A percentile compares a stretch with the other conserved stretches of the same genome.
These are phyloP conservation scores for Phytophthora tentaculata DNA, from an alignment of 352 stramenopile genomes.

Conservation along the genomic window DNA sequence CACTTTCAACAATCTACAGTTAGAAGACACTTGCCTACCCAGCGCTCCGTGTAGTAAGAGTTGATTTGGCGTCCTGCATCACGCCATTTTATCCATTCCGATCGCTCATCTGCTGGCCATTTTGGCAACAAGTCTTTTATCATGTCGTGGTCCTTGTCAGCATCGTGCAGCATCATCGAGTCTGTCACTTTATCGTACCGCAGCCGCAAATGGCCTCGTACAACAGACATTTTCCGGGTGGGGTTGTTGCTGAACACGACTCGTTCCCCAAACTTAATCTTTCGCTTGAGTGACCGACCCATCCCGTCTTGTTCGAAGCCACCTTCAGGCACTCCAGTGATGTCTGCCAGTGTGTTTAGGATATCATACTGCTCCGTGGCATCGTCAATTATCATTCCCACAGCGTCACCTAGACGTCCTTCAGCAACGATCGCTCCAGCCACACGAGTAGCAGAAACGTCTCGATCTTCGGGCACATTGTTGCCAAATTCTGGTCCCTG, in stretches of 20 bases:
- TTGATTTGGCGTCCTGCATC: conserved; percentile 47
- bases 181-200: conserved; percentile 49
- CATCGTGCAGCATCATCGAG: conserved; percentile 47
- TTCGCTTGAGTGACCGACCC: conserved; percentile 49
- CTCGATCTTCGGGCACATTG: conserved; percentile 33
- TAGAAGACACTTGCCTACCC: conserved; percentile 46
- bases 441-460: conserved; percentile 41
- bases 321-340: conserved; percentile 38
- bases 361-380: conserved; percentile 48
- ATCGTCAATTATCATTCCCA: conserved; percentile 37
- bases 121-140: conserved; percentile 39
- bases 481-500: conserved; percentile 47
- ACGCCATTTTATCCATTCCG: conserved; percentile 14
- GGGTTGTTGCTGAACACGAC: conserved; percentile 68
- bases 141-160: conserved; percentile 47
- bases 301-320: conserved; percentile 49
- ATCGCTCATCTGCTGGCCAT: conserved; percentile 23
- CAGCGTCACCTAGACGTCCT: conserved; percentile 33
- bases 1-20: conserved; percentile 29
- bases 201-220: conserved; percentile 45
- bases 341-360: conserved; percentile 49
- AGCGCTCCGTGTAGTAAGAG: conserved; percentile 62
- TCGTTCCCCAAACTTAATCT: conserved; percentile 37
- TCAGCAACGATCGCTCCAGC: conserved; percentile 46
- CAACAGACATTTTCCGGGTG: conserved; percentile 45